Evolutionary conservation across 2,329 filamentous ascomycete species (phyloP).

Genomic region (Epichloe sibirici): DNA sequence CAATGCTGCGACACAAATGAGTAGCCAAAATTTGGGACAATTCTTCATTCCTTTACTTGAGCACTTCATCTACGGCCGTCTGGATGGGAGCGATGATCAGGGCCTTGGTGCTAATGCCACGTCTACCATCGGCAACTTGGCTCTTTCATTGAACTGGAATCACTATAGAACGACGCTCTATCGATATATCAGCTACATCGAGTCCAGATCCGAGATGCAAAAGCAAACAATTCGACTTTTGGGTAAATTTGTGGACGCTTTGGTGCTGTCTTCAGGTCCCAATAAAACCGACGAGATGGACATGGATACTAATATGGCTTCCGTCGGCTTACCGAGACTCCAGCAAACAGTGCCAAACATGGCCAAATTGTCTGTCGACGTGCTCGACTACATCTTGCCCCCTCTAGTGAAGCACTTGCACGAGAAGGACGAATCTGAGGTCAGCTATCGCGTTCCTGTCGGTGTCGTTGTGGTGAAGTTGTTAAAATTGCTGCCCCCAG

Average conservation of each 20-base stretch:
- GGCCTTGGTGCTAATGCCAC: conserved; percentile 79
- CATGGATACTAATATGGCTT: conserved; percentile 21
- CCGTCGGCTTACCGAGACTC: conserved; percentile 31
- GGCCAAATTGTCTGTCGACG: conserved; percentile 57
- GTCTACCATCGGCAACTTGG: conserved; percentile 63
- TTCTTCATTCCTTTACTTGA: conserved; percentile 88
- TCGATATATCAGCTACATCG: conserved; percentile 72
- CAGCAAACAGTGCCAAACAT: conserved; percentile 52
- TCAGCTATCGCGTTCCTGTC: conserved; percentile 83
- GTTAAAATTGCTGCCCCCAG: conserved; percentile 62
- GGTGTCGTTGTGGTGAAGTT: conserved; percentile 83
- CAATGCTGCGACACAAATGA: conserved; percentile 51
- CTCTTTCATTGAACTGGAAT: conserved; percentile 72
- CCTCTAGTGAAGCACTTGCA: conserved; percentile 76
- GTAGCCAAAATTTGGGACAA: conserved; percentile 67
- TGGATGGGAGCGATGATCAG: conserved; percentile 62
- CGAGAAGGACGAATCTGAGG: conserved; percentile 86
- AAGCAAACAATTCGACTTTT: conserved; percentile 78
- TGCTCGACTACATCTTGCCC: conserved; percentile 65
- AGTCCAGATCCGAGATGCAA: conserved; percentile 67
- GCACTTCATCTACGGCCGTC: conserved; percentile 81
- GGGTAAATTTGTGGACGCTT: conserved; percentile 66
- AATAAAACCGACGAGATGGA: conserved; percentile 29
- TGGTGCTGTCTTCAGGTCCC: conserved; percentile 44
- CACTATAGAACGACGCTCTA: conserved; percentile 79